Base-by-base conservation (phyloP, 805 yeast genomes). In the Sugiyamaella americana region DNA sequence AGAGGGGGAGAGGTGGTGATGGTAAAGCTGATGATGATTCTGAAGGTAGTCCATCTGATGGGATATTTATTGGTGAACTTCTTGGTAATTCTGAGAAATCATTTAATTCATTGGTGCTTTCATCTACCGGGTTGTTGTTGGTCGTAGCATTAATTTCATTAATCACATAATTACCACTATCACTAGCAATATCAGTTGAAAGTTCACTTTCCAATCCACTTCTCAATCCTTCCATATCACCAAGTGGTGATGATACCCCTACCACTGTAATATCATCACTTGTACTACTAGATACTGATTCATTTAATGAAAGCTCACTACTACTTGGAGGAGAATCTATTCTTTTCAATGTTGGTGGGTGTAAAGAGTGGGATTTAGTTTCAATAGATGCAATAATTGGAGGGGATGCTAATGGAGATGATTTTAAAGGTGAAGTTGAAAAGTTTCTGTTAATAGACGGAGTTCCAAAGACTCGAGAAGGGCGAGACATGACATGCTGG, bases 311-410 rank as follows among this genome's bases (percentile, higher is more conserved):
- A 11, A 46, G 43, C 21, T 49, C 51, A 30, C 54, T 35, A 35
- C 32, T 51, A 8, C 45, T 42, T 13, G 51, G 48, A n/a, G 53
- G 50, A 4, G 55, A 51, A 22, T 49, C 53, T 10, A 48, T 26
- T 23, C 52, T n/a, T 10, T 26, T 19, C 8, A 36, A 36, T 20
- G 36, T 40, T 18, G 16, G 21, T 20, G 34, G n/a, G n/a, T n/a
- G n/a, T n/a, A n/a, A n/a, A n/a, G n/a, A n/a, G n/a, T n/a, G n/a
- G n/a, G n/a, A n/a, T n/a, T n/a, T n/a, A n/a, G n/a, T n/a, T n/a
- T n/a, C n/a, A n/a, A n/a, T n/a, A 13, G 32, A 26, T 18, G 41
- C 26, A 38, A 24, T 24, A 18, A n/a, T 29, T 26, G 22, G n/a
- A 11, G 41, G 41, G 6, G 23, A 13, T 3, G 26, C 41, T 11